Conservation (phyloP, 2,329 filamentous ascomycete species). For the Apiospora marii region DNA sequence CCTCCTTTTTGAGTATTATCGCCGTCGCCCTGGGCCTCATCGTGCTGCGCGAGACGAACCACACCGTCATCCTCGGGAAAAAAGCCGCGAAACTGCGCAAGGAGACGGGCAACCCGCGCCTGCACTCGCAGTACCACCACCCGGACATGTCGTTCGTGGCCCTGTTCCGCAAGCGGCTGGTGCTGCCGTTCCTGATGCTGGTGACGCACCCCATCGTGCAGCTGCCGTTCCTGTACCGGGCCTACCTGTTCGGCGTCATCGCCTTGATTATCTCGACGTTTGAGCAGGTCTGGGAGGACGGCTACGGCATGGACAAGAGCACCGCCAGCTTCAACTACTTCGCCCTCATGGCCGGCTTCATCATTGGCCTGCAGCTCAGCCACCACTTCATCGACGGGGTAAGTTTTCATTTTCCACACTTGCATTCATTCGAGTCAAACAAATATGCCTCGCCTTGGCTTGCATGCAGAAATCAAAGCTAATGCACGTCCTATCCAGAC, state of each 20-base stretch:
- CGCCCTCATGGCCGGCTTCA: conserved; percentile 51
- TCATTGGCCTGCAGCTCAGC: conserved; percentile 44
- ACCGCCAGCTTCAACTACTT: conserved; percentile 54
- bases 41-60: conserved; percentile 53
- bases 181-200: conserved; percentile 53
- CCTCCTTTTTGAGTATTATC: conserved; percentile 46
- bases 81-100: conserved; percentile 42
- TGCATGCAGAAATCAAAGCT: neutral
- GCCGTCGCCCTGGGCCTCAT: conserved; percentile 46
- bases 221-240: conserved; percentile 52
- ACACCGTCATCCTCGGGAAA: conserved; percentile 46
- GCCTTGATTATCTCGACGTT: conserved; percentile 47
- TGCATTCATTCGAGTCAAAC: no score
- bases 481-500: neutral
- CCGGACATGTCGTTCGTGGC: conserved; percentile 43
- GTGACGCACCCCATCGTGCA: conserved; percentile 55
- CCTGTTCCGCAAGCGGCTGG: conserved; percentile 46
- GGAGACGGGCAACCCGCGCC: conserved; percentile 40
- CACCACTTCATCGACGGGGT: conserved; percentile 42
- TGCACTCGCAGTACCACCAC: conserved; percentile 36
- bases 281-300: conserved; percentile 45
- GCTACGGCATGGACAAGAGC: conserved; percentile 51
- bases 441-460: neutral
- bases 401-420: neutral
- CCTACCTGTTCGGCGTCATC: conserved; percentile 55